These are phyloP conservation scores for Actinomucor elegans DNA, from an alignment of 371 early-diverging fungal genomes.

Conservation along the genomic window DNA sequence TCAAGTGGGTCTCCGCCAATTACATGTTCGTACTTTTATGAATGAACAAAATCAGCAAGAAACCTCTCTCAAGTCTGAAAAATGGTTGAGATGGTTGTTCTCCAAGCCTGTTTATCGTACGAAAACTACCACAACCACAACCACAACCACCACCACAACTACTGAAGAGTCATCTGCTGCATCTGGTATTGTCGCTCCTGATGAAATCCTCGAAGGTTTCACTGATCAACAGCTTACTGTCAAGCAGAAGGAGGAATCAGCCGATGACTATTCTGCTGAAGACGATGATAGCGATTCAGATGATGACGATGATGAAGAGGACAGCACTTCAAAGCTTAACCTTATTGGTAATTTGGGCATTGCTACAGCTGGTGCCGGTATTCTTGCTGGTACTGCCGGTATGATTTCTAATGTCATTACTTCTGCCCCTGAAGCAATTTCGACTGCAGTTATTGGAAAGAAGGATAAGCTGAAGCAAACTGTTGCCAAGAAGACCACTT, in stretches of 20 bases:
- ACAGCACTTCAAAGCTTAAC: neutral
- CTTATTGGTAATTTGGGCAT: slow-evolving; percentile 14
- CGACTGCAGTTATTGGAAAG: slow-evolving; percentile 1
- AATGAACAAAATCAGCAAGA: slow-evolving; percentile 30
- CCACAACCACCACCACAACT: neutral
- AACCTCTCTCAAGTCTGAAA: slow-evolving; percentile 26
- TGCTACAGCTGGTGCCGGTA: slow-evolving; percentile 21
- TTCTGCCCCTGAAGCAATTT: slow-evolving; percentile 7
- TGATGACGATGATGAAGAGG: slow-evolving; percentile 9
- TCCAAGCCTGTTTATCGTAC: slow-evolving; percentile 39
- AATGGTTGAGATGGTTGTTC: slow-evolving; percentile 41
- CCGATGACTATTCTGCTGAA: slow-evolving; percentile 25
- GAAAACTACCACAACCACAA: neutral
- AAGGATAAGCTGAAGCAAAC: neutral
- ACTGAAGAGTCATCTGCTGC: neutral
- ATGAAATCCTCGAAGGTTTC: slow-evolving; percentile 25
- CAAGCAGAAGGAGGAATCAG: slow-evolving; percentile 29
- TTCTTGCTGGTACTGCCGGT: slow-evolving; percentile 9
- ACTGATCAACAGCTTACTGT: slow-evolving; percentile 29
- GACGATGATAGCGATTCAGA: slow-evolving; percentile 16
- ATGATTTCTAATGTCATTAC: neutral
- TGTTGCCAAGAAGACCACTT: slow-evolving; percentile 13
- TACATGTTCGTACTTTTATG: slow-evolving; percentile 25
- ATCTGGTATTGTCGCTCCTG: neutral
- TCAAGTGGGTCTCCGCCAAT: slow-evolving; percentile 36